A percentile compares a stretch with the other conserved stretches of the same genome.
phyloP scores from a whole-genome alignment of 2,329 filamentous ascomycete genomes.

The Aspergillus thermomutatus region DNA sequence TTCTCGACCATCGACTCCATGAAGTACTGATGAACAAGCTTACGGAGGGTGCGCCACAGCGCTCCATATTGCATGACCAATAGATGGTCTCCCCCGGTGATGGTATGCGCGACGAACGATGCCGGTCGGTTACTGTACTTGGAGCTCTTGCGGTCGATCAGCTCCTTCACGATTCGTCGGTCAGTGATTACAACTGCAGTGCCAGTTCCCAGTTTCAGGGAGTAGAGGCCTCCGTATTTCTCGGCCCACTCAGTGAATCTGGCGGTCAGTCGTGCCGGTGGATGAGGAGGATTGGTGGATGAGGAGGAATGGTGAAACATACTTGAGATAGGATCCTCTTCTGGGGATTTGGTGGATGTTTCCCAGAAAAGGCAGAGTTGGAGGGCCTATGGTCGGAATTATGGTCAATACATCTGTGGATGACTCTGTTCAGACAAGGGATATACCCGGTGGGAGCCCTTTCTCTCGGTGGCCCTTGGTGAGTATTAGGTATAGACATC shows the following conservation, averaged over 20 bases:
- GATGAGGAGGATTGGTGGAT: too few relatives aligned
- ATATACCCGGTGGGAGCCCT: too few relatives aligned
- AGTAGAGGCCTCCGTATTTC: conserved; percentile 43
- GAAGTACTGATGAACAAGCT: conserved; percentile 44
- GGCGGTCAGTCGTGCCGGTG: too few relatives aligned
- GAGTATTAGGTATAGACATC: too few relatives aligned
- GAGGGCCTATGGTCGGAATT: too few relatives aligned
- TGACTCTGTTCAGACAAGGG: too few relatives aligned
- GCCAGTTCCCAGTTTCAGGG: conserved; percentile 42
- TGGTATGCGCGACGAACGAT: conserved; percentile 43
- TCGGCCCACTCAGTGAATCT: conserved; percentile 47
- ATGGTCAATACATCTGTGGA: too few relatives aligned
- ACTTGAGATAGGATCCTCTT: too few relatives aligned
- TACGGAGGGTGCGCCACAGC: conserved; percentile 46
- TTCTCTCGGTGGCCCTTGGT: too few relatives aligned
- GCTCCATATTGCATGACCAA: conserved; percentile 47
- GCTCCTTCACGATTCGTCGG: conserved; percentile 39
- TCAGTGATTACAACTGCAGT: conserved; percentile 44
- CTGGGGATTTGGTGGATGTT: too few relatives aligned
- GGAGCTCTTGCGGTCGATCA: conserved; percentile 46
- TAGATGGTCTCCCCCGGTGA: conserved; percentile 47
- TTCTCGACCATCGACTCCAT: conserved; percentile 46
- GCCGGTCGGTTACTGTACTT: conserved; percentile 45
- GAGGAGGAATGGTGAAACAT: too few relatives aligned
- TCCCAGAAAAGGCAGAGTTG: too few relatives aligned